Evolutionary conservation across 1,284 basidiomycete genomes (phyloP).

Genomic region (Sanguinoderma infundibulare): DNA sequence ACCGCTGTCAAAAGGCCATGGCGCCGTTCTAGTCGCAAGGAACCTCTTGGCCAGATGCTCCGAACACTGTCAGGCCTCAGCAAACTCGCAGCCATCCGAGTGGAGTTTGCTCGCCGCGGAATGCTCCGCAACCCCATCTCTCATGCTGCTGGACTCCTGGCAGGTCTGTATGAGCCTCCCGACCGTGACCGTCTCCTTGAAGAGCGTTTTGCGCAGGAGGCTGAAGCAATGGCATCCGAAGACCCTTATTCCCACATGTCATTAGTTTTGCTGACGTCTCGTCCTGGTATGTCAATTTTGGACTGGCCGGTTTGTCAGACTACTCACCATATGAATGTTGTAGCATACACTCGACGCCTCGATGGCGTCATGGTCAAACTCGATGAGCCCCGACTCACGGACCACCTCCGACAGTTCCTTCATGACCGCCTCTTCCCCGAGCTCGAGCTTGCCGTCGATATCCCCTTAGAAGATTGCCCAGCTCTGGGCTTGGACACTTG

Average conservation of each 20-base stretch:
- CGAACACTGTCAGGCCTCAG: constrained; percentile 14
- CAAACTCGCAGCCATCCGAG: constrained; percentile 18
- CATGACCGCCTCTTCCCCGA: neutral
- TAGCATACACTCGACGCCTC: neutral
- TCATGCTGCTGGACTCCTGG: neutral
- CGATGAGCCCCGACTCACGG: neutral
- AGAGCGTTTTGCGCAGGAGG: neutral
- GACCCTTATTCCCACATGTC: neutral
- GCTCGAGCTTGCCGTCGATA: neutral
- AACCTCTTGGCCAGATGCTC: constrained; percentile 27
- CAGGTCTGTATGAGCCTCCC: neutral
- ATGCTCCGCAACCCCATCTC: constrained; percentile 1
- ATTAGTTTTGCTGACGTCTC: neutral
- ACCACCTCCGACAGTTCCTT: neutral
- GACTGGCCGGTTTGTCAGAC: too few species aligned
- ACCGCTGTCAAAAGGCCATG: constrained; percentile 28
- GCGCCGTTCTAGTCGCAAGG: constrained; percentile 18
- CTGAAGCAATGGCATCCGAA: neutral
- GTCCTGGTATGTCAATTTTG: neutral
- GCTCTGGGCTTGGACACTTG: neutral
- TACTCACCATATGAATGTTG: neutral
- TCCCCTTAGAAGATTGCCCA: constrained; percentile 2
- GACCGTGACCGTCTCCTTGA: constrained; percentile 4
- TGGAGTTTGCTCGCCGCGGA: constrained; percentile 8
- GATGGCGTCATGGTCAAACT: neutral